Base-by-base conservation (phyloP, 2,329 filamentous ascomycete species). In the Ophiocordyceps sinensis region DNA sequence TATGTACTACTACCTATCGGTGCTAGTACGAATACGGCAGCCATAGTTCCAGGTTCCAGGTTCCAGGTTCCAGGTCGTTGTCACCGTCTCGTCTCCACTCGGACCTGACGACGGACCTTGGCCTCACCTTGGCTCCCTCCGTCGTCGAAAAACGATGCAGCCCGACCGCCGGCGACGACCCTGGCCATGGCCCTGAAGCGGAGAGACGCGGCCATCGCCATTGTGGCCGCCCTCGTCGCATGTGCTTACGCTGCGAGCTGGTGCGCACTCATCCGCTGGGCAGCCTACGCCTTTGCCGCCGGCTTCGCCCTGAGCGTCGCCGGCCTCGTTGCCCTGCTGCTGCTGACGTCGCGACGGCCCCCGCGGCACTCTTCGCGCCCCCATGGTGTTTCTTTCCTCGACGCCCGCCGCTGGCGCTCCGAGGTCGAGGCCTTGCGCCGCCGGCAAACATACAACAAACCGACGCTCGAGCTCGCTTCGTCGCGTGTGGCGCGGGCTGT, bases 191-290 rank as follows among this genome's bases (percentile, higher is more conserved):
- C 76, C 71, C 70, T 85, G 66, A 76, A 77, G 69, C 75, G 77
- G 66, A 77, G 75, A 71, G 73, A 87, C 73, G 71, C 79, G 61
- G 70, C 77, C 59, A 61, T 83, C 62, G 77, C 78, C 59, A 73
- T 71, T 60, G 60, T 82, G 58, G 77, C 72, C 60, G 73, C 70
- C 60, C 85, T 94, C 62, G 68, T 95, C 59, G 81, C 85, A 58
- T 96, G 89, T 89, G 84, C 85, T 47, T 81, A 88, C 59, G 73
- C 82, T 45, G 80, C 85, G 50, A 79, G 83, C 65, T 93, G 83
- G 79, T 69, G 87, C 53, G 87, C 89, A 28, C 66, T 78, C 44
- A 68, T 96, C 49, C 85, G 86, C 59, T 94, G 84, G 73, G 71
- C 85, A 35, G 85, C 83, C 53, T 84, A 94, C 62, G 85, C 88